Evolutionary conservation across 2,329 filamentous ascomycete species (phyloP), one percentile per base, ranked within the genome.

Genomic region (Helminthosporium solani): DNA sequence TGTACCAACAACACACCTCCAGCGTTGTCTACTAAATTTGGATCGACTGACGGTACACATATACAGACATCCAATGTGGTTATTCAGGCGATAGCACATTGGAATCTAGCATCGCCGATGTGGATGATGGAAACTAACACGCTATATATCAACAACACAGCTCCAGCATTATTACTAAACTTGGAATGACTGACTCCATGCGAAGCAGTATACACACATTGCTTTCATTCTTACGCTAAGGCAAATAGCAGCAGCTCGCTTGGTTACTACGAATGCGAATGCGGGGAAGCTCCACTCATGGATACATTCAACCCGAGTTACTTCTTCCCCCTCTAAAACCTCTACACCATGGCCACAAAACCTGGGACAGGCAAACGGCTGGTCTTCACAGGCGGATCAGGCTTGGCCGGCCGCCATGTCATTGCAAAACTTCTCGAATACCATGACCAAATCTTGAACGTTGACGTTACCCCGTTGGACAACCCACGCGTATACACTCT

Each of bases 381-480:
- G 49, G 74, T 81, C 38, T 75, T 81, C 53, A 81, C 79, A 0
- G 79, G 79, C 31, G 79, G 79, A 47, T 77, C 74, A 40, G 78
- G 79, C 40, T 78, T 80, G 41, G 60, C 58, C 34, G 64, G 63
- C 20, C 57, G 70, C 15, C 73, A 78, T 64, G 73, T 75, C 19
- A 77, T 81, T 40, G 68, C 72, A 37, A 73, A 78, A 38, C 72
- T 82, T 19, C 66, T 78, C 8, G 68, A 70, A n/a, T 65, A 73
- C 44, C 77, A 76, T 25, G 69, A 74, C 72, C 79, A 73, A 47
- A 70, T 82, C 27, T 71, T 82, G 18, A 82, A 82, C 52, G 65
- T 82, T 21, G 79, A 82, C 56, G 66, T 80, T 12, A 59, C 69
- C 6, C 70, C 73, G 5, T 64, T 76, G 7, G 61, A 70, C 25